phyloP scores from a whole-genome alignment of 2,329 filamentous ascomycete genomes.

The Macrophomina pseudophaseolina region DNA sequence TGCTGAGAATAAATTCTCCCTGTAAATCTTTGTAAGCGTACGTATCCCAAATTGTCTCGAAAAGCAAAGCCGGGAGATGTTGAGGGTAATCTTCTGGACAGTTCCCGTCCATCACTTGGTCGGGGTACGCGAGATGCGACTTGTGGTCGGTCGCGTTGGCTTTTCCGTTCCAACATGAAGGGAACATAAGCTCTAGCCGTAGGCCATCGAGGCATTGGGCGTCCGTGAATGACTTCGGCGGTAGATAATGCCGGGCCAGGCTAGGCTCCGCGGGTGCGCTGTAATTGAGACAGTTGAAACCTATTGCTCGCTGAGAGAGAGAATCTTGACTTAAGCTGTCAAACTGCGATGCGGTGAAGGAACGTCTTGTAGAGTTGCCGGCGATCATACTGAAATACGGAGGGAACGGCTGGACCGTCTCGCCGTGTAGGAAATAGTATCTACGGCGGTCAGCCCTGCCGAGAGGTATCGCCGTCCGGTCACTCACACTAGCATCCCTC shows the following conservation, averaged over 20 bases:
- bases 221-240: constrained; percentile 79
- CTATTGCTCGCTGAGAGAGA: constrained; percentile 79
- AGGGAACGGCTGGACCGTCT: constrained; percentile 74
- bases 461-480: constrained; percentile 28
- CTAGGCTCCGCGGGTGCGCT: constrained; percentile 67
- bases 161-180: constrained; percentile 74
- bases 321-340: constrained; percentile 72
- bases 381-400: constrained; percentile 73
- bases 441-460: constrained; percentile 50
- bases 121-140: constrained; percentile 71
- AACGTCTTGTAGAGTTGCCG: constrained; percentile 66
- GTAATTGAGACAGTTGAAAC: constrained; percentile 96
- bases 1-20: constrained; percentile 69
- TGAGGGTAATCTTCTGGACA: constrained; percentile 60
- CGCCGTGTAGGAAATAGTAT: constrained; percentile 82
- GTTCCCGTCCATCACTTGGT: constrained; percentile 56
- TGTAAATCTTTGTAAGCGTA: constrained; percentile 56
- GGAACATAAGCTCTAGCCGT: constrained; percentile 73
- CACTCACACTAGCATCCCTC: constrained; percentile 43
- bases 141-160: constrained; percentile 64
- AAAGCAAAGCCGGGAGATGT: constrained; percentile 64
- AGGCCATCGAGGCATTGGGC: constrained; percentile 79
- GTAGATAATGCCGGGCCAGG: constrained; percentile 80
- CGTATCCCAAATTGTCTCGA: constrained; percentile 63
- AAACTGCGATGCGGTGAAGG: constrained; percentile 63